A percentile compares a stretch with the other conserved stretches of the same genome.
Conservation (phyloP, 805 yeast species). For the Wickerhamomyces subpelliculosus region DNA sequence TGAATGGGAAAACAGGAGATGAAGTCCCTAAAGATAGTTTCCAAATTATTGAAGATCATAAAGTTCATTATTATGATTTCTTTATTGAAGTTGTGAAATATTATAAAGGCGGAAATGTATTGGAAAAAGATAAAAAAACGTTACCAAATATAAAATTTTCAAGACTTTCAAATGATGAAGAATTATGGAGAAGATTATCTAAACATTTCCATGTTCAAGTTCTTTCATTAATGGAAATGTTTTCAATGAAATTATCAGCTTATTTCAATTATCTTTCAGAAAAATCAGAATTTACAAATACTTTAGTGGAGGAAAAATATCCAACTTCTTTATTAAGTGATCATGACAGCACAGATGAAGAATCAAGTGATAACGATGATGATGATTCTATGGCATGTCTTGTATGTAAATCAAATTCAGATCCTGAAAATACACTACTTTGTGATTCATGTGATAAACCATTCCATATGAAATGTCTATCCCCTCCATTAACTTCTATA, state of each 20-base stretch:
- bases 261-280: constrained; percentile 28
- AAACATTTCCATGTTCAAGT: constrained; percentile 8
- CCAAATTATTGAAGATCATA: constrained; percentile 6
- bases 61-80: constrained; percentile 31
- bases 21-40: constrained; percentile 9
- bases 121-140: too few relatives aligned
- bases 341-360: constrained; percentile 14
- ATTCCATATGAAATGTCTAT: constrained; percentile 64
- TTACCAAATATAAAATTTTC: constrained; percentile 7
- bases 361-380: constrained; percentile 15
- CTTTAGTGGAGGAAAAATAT: constrained; percentile 18
- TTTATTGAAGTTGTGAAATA: constrained; percentile 27
- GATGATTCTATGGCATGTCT: constrained; percentile 36
- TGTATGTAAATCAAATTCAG: constrained; percentile 40
- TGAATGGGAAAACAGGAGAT: constrained; percentile 27
- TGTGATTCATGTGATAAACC: constrained; percentile 74
- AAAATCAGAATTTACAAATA: constrained; percentile 17
- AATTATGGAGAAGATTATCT: constrained; percentile 23
- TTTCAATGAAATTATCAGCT: constrained; percentile 18
- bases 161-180: constrained; percentile 9
- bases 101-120: too few relatives aligned
- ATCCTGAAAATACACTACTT: constrained; percentile 41
- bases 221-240: constrained; percentile 13
- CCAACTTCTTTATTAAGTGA: constrained; percentile 26
- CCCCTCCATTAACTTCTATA: constrained; percentile 42